Evolutionary conservation across 768 basidiomycete species (phyloP).

Genomic region (Xerocomellus intermedius): DNA sequence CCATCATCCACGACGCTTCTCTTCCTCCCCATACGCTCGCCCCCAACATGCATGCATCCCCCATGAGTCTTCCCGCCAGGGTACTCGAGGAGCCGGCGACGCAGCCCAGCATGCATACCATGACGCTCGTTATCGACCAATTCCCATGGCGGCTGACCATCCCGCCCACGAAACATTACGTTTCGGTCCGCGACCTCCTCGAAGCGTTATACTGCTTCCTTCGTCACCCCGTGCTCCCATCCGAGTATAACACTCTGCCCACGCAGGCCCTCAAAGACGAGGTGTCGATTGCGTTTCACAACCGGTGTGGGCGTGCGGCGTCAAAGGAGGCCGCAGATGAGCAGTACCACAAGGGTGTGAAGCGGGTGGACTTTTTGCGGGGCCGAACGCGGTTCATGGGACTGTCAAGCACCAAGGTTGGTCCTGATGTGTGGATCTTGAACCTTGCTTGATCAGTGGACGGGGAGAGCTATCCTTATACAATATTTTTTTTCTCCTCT

Average conservation of each 20-base stretch:
- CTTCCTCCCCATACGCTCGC: conserved; percentile 19
- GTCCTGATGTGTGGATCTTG: conserved; percentile 37
- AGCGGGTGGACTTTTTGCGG: conserved; percentile 54
- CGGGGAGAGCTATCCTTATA: conserved; percentile 25
- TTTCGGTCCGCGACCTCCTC: conserved; percentile 52
- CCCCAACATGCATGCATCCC: conserved; percentile 28
- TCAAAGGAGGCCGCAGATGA: conserved; percentile 31
- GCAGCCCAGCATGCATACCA: conserved; percentile 26
- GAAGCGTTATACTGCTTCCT: conserved; percentile 43
- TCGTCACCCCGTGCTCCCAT: conserved; percentile 37
- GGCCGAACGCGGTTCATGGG: conserved; percentile 46
- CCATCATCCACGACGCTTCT: conserved; percentile 22
- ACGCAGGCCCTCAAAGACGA: conserved; percentile 31
- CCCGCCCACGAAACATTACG: conserved; percentile 22
- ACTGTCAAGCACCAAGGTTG: conserved; percentile 37
- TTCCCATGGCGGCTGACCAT: conserved; percentile 38
- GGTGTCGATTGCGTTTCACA: conserved; percentile 44
- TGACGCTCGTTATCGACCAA: conserved; percentile 30
- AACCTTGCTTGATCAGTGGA: conserved; percentile 26
- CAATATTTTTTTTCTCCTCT: conserved; percentile 10
- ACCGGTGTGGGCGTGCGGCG: conserved; percentile 37
- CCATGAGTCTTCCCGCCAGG: conserved; percentile 19
- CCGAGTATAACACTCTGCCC: conserved; percentile 41
- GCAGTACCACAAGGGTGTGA: conserved; percentile 49
- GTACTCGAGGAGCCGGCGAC: conserved; percentile 33